These are phyloP conservation scores for Scheffersomyces illinoinensis DNA, from an alignment of 1,139 yeast species.

Conservation along the genomic window DNA sequence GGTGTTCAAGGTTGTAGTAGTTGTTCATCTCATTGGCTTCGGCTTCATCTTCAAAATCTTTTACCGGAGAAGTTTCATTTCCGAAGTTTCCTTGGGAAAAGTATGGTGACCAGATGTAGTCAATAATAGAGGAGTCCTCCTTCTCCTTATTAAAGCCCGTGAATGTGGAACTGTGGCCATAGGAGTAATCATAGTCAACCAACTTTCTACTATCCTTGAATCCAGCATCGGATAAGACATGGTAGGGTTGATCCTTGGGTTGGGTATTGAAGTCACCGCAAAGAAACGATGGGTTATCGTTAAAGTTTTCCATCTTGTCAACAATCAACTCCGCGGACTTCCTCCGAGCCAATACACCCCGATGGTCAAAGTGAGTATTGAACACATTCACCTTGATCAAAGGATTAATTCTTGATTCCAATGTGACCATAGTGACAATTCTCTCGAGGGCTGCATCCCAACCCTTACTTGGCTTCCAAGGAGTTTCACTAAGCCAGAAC, in stretches of 20 bases:
- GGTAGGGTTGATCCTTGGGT: slow-evolving; percentile 43
- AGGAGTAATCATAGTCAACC: slow-evolving; percentile 12
- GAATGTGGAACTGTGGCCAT: slow-evolving; percentile 19
- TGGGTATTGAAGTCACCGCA: slow-evolving; percentile 58
- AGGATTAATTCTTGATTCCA: slow-evolving; percentile 13
- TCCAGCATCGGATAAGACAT: slow-evolving; percentile 15
- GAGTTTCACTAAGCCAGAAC: slow-evolving; percentile 50
- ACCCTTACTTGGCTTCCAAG: slow-evolving; percentile 42
- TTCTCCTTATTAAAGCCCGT: slow-evolving; percentile 17
- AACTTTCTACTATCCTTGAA: slow-evolving; percentile 18
- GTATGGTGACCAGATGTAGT: slow-evolving; percentile 24
- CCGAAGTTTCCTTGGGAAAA: slow-evolving; percentile 5
- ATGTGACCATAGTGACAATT: slow-evolving; percentile 20
- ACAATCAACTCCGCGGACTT: slow-evolving; percentile 48
- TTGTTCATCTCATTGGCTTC: not conserved
- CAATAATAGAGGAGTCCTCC: slow-evolving; percentile 17
- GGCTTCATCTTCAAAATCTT: not conserved
- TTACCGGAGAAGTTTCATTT: not conserved
- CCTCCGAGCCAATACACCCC: slow-evolving; percentile 48
- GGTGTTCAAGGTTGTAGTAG: slow-evolving; percentile 2
- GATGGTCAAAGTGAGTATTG: slow-evolving; percentile 62
- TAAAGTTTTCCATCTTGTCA: slow-evolving; percentile 38
- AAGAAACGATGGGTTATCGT: slow-evolving; percentile 37
- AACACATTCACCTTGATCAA: slow-evolving; percentile 37
- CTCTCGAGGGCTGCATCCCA: slow-evolving; percentile 28